Percentiles rank a stretch among this genome's conserved stretches.
Evolutionary conservation across 2,329 filamentous ascomycete genomes (phyloP).

Genomic region (Neonectria coccinea): DNA sequence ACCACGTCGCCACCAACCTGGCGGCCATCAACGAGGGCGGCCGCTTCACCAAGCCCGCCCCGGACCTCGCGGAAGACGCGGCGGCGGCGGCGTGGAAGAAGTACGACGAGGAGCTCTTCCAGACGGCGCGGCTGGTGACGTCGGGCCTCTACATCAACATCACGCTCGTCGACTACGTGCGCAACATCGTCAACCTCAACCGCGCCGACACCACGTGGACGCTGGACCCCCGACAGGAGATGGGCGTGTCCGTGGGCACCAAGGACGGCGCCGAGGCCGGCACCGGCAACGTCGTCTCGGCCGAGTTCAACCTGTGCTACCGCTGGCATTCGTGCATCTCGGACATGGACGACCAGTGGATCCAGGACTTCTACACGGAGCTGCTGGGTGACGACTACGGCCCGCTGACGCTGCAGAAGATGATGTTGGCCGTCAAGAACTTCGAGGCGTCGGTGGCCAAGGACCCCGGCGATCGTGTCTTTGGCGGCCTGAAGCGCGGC

Average conservation of each 20-base stretch:
- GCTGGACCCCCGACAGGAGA: slow-evolving; percentile 79
- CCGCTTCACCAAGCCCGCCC: slow-evolving; percentile 76
- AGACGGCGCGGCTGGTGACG: slow-evolving; percentile 80
- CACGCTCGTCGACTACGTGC: slow-evolving; percentile 80
- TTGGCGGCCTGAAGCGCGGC: slow-evolving; percentile 74
- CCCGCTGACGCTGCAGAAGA: slow-evolving; percentile 68
- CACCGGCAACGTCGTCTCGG: slow-evolving; percentile 84
- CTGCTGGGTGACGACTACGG: slow-evolving; percentile 68
- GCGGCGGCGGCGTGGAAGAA: slow-evolving; percentile 69
- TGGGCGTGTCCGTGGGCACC: slow-evolving; percentile 66
- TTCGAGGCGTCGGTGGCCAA: slow-evolving; percentile 70
- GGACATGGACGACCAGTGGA: slow-evolving; percentile 83
- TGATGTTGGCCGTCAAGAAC: slow-evolving; percentile 71
- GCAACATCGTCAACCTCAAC: slow-evolving; percentile 76
- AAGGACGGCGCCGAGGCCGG: slow-evolving; percentile 73
- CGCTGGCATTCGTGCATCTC: slow-evolving; percentile 86
- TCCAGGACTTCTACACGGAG: slow-evolving; percentile 73
- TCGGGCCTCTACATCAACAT: slow-evolving; percentile 84
- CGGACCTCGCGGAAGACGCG: slow-evolving; percentile 62
- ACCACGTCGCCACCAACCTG: slow-evolving; percentile 83
- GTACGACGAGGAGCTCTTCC: slow-evolving; percentile 82
- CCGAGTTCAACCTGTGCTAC: slow-evolving; percentile 91
- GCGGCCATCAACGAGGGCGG: slow-evolving; percentile 87
- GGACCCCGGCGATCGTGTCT: slow-evolving; percentile 77
- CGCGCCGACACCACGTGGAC: slow-evolving; percentile 79